Evolutionary conservation across 176 grass and related monocot species (phyloP), one percentile per base, ranked within the genome.

Genomic region (Rhynchospora tenuis): DNA sequence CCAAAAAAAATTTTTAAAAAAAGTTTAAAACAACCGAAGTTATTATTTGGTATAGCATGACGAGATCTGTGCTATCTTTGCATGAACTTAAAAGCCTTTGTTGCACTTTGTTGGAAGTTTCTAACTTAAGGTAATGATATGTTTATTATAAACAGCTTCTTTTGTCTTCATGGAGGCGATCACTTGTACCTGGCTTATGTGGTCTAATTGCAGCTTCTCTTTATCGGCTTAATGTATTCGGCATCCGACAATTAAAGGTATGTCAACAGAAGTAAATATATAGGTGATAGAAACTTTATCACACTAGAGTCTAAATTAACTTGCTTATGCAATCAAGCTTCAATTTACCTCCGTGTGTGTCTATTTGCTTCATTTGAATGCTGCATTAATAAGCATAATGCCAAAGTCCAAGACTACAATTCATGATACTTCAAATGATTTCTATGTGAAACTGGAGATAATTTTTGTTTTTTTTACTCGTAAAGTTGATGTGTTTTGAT

Each of bases 131-230:
- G 17, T 13, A 29, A 6, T 13, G 17, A 6, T 29, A 17, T 75
- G 23, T 16, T 77, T 75, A 6, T 46, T 91, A 74, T 85, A 83
- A 73, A 51, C 88, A 99, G 96, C 93, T 99, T 90, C 83, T 99
- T 83, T 86, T 99, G 87, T 99, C 84, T 78, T 90, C 88, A 64
- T 91, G 91, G 96, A 95, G 82, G 81, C 47, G 88, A 82, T 99
- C 96, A 19, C 81, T 99, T 84, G 75, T 99, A 87, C 96, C 96
- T 86, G 89, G 93, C 66, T 83, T 99, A 81, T 99, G 91, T 85
- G 93, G 96, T 83, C 47, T 95, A 69, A 28, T 95, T 68, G 86
- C 96, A 60, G 96, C 93, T 85, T 86, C 86, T 83, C 89, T 99
- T 3, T 99, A 93, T 84, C 91, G 78, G 79, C 67, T 91, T 47